phyloP scores from a whole-genome alignment of 768 basidiomycete genomes.

The Psilocybe cubensis region DNA sequence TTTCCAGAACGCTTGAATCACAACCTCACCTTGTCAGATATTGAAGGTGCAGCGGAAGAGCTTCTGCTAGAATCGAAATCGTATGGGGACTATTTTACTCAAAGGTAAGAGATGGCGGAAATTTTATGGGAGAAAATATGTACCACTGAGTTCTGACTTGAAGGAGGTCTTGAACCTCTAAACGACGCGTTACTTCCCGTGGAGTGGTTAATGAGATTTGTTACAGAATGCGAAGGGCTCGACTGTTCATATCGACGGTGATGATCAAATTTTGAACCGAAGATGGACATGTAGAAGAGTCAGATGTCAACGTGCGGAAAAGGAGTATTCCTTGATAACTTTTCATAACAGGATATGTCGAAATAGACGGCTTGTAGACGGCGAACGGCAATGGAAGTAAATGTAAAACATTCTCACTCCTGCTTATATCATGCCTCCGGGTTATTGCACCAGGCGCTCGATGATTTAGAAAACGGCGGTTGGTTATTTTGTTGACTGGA shows the following conservation, averaged over 20 bases:
- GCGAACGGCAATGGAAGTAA: background rate
- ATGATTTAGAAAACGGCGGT: too few relatives aligned
- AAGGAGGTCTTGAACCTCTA: conserved; percentile 5
- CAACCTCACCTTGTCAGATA: conserved; percentile 61
- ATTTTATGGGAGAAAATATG: conserved; percentile 3
- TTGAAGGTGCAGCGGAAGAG: conserved; percentile 33
- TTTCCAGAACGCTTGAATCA: background rate
- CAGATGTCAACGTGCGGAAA: conserved; percentile 11
- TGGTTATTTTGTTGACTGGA: too few relatives aligned
- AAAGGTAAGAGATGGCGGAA: background rate
- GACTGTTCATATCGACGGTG: conserved; percentile 42
- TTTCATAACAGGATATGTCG: background rate
- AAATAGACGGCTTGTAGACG: background rate
- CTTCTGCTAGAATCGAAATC: conserved; percentile 15
- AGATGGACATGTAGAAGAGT: conserved; percentile 31
- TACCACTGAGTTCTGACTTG: conserved; percentile 48
- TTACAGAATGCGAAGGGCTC: conserved; percentile 51
- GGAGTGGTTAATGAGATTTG: conserved; percentile 47
- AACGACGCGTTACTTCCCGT: background rate
- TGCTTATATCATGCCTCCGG: conserved; percentile 23
- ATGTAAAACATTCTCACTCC: conserved; percentile 19
- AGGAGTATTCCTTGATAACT: background rate
- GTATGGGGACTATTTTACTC: conserved; percentile 12
- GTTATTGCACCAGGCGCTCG: too few relatives aligned
- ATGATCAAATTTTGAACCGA: conserved; percentile 32